Evolutionary conservation across 768 basidiomycete genomes (phyloP).

Genomic region (Mycena epipterygia): DNA sequence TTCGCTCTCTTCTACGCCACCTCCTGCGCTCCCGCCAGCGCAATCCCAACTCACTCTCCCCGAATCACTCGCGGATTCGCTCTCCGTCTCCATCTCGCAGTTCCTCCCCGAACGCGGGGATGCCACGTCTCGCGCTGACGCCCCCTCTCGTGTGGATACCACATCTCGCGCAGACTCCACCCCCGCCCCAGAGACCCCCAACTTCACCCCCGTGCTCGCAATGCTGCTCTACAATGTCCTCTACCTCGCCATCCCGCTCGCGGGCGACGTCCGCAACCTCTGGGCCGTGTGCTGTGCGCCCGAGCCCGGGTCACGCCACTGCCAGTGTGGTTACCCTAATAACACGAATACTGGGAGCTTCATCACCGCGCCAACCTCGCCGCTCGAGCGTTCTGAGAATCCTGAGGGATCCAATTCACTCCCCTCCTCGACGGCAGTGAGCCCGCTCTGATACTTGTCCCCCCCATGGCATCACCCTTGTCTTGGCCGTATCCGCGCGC

Average conservation of each 20-base stretch:
- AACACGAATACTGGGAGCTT: too few species aligned
- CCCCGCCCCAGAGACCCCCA: constrained; percentile 40
- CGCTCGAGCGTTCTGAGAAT: too few species aligned
- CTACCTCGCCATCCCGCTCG: constrained; percentile 83
- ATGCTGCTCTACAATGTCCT: constrained; percentile 89
- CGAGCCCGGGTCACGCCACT: constrained; percentile 79
- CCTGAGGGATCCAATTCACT: too few species aligned
- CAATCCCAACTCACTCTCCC: constrained; percentile 16
- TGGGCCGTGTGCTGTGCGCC: constrained; percentile 86
- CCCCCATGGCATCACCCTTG: too few species aligned
- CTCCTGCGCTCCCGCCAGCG: not conserved
- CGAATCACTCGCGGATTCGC: constrained; percentile 15
- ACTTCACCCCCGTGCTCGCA: constrained; percentile 86
- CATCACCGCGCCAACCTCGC: too few species aligned
- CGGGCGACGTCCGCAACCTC: constrained; percentile 80
- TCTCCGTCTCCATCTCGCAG: constrained; percentile 27
- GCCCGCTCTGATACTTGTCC: too few species aligned
- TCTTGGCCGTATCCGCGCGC: too few species aligned
- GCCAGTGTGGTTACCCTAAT: too few species aligned
- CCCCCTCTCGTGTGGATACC: constrained; percentile 44
- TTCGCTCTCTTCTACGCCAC: constrained; percentile 26
- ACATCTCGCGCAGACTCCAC: not conserved
- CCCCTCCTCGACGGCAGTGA: too few species aligned
- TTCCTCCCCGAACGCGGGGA: not conserved
- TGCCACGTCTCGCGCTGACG: too few species aligned